A percentile compares a stretch with the other conserved stretches of the same genome.
These are phyloP conservation scores for Chalciporus sp. DNA, from an alignment of 1,284 basidiomycete genomes.

Conservation along the genomic window DNA sequence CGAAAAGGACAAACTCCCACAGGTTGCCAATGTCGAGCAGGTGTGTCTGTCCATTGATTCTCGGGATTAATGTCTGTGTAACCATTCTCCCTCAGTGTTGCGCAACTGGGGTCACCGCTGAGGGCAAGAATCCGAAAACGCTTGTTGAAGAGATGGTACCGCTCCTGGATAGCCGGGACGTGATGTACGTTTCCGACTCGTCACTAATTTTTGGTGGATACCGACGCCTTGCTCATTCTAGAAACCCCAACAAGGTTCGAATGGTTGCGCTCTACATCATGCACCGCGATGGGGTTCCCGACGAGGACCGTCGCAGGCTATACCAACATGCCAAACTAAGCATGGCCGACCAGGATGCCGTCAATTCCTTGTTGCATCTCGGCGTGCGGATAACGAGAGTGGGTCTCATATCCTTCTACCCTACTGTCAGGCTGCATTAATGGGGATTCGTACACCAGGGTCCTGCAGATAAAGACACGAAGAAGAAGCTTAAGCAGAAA, in stretches of 20 bases:
- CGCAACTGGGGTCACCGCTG: constrained; percentile 85
- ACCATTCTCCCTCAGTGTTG: constrained; percentile 61
- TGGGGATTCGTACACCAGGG: constrained; percentile 42
- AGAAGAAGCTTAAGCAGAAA: constrained; percentile 83
- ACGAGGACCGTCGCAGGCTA: constrained; percentile 91
- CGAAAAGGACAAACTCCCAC: constrained; percentile 83
- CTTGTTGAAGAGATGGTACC: constrained; percentile 99
- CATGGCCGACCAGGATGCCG: constrained; percentile 90
- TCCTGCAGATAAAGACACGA: constrained; percentile 72
- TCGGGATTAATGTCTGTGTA: constrained; percentile 1
- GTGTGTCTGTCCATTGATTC: constrained; percentile 39
- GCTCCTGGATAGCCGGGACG: constrained; percentile 82
- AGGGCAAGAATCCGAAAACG: constrained; percentile 89
- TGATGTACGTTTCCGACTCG: constrained; percentile 58
- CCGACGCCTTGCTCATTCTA: constrained; percentile 35
- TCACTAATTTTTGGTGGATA: neutral
- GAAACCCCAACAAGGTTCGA: constrained; percentile 91
- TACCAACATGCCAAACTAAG: constrained; percentile 96
- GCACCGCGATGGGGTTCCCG: constrained; percentile 94
- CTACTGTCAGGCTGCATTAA: neutral
- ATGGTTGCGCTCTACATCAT: constrained; percentile 97
- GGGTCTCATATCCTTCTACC: constrained; percentile 28
- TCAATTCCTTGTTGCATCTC: constrained; percentile 85
- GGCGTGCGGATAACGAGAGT: constrained; percentile 88
- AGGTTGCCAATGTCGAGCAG: constrained; percentile 94